phyloP scores from a whole-genome alignment of 805 yeast genomes.

The Cyberlindnera maclurae region DNA sequence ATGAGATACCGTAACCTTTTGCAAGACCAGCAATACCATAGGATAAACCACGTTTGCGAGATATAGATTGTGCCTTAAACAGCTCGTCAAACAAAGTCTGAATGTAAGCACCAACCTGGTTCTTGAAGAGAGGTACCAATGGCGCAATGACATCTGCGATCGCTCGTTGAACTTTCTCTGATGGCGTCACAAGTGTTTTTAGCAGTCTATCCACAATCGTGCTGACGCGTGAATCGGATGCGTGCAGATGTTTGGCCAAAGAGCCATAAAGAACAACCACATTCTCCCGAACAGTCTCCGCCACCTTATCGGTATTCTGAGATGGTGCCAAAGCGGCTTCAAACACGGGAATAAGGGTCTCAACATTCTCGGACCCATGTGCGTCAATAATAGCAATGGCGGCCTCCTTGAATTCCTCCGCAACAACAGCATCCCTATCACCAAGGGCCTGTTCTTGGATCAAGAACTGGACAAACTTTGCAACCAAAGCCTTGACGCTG shows the following conservation, averaged over 20 bases:
- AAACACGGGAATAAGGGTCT: conserved; percentile 71
- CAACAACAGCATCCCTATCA: conserved; percentile 64
- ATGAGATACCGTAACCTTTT: conserved; percentile 79
- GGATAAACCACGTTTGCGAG: conserved; percentile 82
- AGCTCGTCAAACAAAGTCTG: conserved; percentile 54
- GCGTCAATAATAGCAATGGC: conserved; percentile 64
- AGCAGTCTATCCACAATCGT: conserved; percentile 63
- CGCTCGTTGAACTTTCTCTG: conserved; percentile 85
- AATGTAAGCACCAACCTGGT: conserved; percentile 45
- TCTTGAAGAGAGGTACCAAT: conserved; percentile 52
- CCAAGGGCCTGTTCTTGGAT: conserved; percentile 61
- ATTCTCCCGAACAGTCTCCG: conserved; percentile 66
- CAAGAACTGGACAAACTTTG: conserved; percentile 53
- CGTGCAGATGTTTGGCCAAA: conserved; percentile 73
- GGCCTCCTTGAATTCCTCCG: conserved; percentile 84
- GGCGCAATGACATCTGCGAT: conserved; percentile 84
- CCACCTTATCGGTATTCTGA: conserved; percentile 40
- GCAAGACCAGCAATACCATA: conserved; percentile 93
- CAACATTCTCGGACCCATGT: conserved; percentile 65
- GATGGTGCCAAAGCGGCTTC: conserved; percentile 51
- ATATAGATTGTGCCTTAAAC: conserved; percentile 39
- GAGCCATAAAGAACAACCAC: conserved; percentile 87
- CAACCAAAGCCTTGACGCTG: conserved; percentile 32
- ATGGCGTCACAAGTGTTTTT: conserved; percentile 74
- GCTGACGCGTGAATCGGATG: conserved; percentile 58